Conservation (phyloP, 2,329 filamentous ascomycete genomes). For the Penicillium sp. region DNA sequence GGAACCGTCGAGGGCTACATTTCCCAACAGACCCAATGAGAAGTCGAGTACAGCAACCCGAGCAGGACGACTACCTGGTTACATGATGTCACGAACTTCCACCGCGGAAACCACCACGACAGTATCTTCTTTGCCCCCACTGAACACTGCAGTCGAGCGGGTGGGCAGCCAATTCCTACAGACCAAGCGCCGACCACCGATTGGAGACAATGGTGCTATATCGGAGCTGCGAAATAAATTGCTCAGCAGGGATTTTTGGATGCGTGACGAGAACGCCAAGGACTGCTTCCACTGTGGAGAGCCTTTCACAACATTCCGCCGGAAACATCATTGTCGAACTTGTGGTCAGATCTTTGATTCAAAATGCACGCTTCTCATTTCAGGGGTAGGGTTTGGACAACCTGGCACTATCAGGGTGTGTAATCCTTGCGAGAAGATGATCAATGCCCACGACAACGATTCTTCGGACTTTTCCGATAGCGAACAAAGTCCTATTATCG, state of each 20-base stretch:
- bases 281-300: conserved; percentile 93
- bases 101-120: conserved; percentile 46
- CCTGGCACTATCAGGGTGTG: conserved; percentile 83
- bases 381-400: conserved; percentile 84
- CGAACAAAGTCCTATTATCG: conserved; percentile 62
- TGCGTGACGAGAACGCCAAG: conserved; percentile 97
- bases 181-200: conserved; percentile 19
- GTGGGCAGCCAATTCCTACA: conserved; percentile 17
- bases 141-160: conserved; percentile 33
- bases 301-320: conserved; percentile 86
- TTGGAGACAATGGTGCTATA: conserved; percentile 37
- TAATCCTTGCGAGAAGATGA: conserved; percentile 87
- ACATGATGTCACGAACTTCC: conserved; percentile 42
- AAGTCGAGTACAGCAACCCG: conserved; percentile 42
- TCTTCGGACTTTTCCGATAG: conserved; percentile 90
- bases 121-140: conserved; percentile 42
- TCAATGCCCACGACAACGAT: conserved; percentile 85
- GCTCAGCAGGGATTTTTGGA: conserved; percentile 95
- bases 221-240: conserved; percentile 80
- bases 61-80: conserved; percentile 49
- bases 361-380: conserved; percentile 90
- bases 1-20: conserved; percentile 29
- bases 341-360: conserved; percentile 99
- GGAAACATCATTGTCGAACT: conserved; percentile 92
- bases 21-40: conserved; percentile 28